Evolutionary conservation across 108 stramenopile species (phyloP), one percentile per base, ranked within the genome.

Genomic region (Nitzschia sp.): DNA sequence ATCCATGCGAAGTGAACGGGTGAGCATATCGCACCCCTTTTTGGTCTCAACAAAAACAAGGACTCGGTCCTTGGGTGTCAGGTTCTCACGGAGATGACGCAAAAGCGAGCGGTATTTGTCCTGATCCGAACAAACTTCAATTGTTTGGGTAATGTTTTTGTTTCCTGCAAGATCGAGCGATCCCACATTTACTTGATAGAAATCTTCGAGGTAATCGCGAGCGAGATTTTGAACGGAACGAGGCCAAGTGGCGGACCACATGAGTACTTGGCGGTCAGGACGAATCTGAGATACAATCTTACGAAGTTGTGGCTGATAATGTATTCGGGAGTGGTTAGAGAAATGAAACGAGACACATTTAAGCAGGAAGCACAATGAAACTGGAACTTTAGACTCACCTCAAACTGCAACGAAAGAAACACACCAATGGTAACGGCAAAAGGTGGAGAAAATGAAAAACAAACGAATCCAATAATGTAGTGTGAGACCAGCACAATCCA

Each of bases 171-270:
- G 90, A 74, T 98, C 99, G 24, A 97, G 82, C n/a, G 95, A 97
- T 18, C 99, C 99, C 48, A 99, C 97, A 1, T 93, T 97, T 8
- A 99, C 98, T 79, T 98, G 95, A 64, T 93, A 90, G 60, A 76
- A 96, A 30, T 97, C 92, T 13, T 82, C 71, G 18, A 99, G 69
- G 71, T 97, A 99, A 68, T 99, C 98, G 11, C 85, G 78, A 5
- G 99, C 98, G 28, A 99, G 81, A 34, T 70, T 71, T 82, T 97
- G 90, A 23, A 99, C 96, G 48, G 93, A 97, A 70, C 95, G 94
- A 25, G 99, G 98, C 98, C 98, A 99, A 0, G 98, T 99, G 5
- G 99, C 99, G 8, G 82, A 82, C 97, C 97, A 99, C 95, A 99
- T 98, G 32, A 99, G 90, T 23, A 98, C 98, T 80, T 99, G 99